Percentiles rank a stretch among this genome's conserved stretches.
phyloP scores from a whole-genome alignment of 768 basidiomycete genomes.

The Crucibulum laeve region DNA sequence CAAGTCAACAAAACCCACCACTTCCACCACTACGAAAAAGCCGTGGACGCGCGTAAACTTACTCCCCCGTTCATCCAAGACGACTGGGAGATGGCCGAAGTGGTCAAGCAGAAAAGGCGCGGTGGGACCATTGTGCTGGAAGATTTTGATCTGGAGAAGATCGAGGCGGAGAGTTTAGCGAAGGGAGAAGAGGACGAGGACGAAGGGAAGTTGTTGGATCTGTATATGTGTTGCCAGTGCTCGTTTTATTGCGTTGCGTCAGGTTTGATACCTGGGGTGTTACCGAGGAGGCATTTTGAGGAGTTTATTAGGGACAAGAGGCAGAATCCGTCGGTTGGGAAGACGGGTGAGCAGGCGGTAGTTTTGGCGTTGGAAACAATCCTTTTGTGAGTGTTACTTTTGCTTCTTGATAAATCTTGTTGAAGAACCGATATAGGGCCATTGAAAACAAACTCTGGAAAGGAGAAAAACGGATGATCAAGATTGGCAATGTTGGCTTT shows the following conservation, averaged over 20 bases:
- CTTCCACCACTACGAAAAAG: constrained; percentile 70
- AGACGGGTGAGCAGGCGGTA: constrained; percentile 50
- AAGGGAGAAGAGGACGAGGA: constrained; percentile 28
- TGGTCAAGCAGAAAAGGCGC: constrained; percentile 49
- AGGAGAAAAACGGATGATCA: constrained; percentile 56
- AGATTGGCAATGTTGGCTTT: constrained; percentile 50
- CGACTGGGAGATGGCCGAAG: constrained; percentile 54
- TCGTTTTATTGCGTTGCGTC: constrained; percentile 70
- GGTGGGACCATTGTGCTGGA: constrained; percentile 27
- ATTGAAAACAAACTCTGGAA: constrained; percentile 76
- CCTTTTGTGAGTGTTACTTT: constrained; percentile 43
- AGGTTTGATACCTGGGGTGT: constrained; percentile 66
- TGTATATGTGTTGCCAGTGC: constrained; percentile 86
- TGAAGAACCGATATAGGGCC: constrained; percentile 38
- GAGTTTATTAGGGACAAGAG: constrained; percentile 60
- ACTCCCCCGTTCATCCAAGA: constrained; percentile 55
- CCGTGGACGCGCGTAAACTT: constrained; percentile 66
- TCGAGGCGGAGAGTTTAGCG: constrained; percentile 23
- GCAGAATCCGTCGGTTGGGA: constrained; percentile 52
- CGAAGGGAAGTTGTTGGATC: constrained; percentile 60
- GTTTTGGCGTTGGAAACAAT: constrained; percentile 62
- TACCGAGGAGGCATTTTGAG: constrained; percentile 58
- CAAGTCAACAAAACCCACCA: constrained; percentile 68
- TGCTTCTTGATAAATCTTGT: constrained; percentile 3
- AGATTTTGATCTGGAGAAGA: constrained; percentile 35